Evolutionary conservation across 192 early-diverging fungal species (phyloP), one percentile per base, ranked within the genome.

Genomic region (Coemansia sp.): DNA sequence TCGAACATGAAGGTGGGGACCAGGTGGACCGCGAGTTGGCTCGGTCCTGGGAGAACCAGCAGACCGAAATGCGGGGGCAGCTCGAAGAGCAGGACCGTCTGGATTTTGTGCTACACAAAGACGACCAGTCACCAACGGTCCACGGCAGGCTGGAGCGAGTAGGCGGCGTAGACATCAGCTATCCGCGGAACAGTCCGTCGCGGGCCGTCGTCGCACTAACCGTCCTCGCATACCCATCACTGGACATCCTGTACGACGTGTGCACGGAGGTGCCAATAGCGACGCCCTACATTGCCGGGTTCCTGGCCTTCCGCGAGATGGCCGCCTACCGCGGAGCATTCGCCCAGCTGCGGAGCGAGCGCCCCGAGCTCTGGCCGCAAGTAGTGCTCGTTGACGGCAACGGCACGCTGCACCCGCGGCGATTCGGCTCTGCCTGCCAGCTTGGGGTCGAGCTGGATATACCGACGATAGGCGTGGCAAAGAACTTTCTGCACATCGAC

Each of bases 221-320:
- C 33, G 83, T 96, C 3, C 79, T 96, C 20, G 60, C 75, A 7
- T 92, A 85, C 59, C 93, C 94, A 10, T 62, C 72, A 5, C 70
- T 93, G 43, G 52, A 86, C 72, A 68, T 90, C 1, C 72, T 95
- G n/a, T 89, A 95, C 75, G 62, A 79, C 45, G 70, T 84, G n/a
- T 81, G 76, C 34, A 53, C 81, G 14, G 66, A 78, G 18, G 89
- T 93, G 6, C 72, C 73, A 20, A 76, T 98, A 18, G 71, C 70
- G 0, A 64, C 87, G 28, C 96, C 96, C 0, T 98, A 98, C 69
- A 89, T 92, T 45, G 82, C 95, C 1, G 91, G 91, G 1, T 98
- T 88, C 73, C 85, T 98, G n/a, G 96, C 95, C 0, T 95, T 96
- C 76, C 88, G 95, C 13, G 96, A 98, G 64, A 84, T 88, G 1